Evolutionary conservation across 768 basidiomycete genomes (phyloP), one percentile per base, ranked within the genome.

Genomic region (Cystofilobasidium capitatum): DNA sequence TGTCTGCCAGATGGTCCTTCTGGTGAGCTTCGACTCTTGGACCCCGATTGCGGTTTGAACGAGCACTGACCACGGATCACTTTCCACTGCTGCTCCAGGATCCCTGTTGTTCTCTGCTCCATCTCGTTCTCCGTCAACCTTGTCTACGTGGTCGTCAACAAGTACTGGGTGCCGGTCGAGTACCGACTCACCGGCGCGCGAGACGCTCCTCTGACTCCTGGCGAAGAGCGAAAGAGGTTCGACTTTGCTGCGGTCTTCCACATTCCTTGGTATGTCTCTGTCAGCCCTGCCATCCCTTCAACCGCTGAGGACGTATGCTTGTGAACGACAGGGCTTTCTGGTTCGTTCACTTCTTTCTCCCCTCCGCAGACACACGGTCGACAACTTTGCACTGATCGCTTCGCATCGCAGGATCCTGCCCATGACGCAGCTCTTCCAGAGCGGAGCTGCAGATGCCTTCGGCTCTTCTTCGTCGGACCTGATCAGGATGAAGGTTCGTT

Each of bases 391-490:
- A n/a, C n/a, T n/a, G n/a, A n/a, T n/a, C n/a, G n/a, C n/a, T n/a
- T n/a, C n/a, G n/a, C n/a, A n/a, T n/a, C n/a, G n/a, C n/a, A n/a
- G n/a, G 60, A 62, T 68, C 37, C 47, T 68, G 6, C 66, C 66
- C 59, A 62, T 62, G 59, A 68, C 69, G 12, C 69, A 70, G 45
- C 57, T 70, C n/a, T 36, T 70, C 7, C 69, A 70, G 24, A 60
- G 40, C 7, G 69, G 64, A 33, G 69, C 69, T 9, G 69, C 69
- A 22, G 58, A 57, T n/a, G 69, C 49, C 2, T 70, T 70, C 39
- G 58, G 44, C 7, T 36, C 40, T 12, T 37, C 57, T 37, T 26
- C 58, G 22, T 55, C 69, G 4, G 69, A 70, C 54, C 58, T 70
- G 22, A 70, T 70, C 31, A 31, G 31, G 16, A 58, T 70, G 68